phyloP scores from a whole-genome alignment of 768 basidiomycete genomes.

The Kwoniella shandongensis region DNA sequence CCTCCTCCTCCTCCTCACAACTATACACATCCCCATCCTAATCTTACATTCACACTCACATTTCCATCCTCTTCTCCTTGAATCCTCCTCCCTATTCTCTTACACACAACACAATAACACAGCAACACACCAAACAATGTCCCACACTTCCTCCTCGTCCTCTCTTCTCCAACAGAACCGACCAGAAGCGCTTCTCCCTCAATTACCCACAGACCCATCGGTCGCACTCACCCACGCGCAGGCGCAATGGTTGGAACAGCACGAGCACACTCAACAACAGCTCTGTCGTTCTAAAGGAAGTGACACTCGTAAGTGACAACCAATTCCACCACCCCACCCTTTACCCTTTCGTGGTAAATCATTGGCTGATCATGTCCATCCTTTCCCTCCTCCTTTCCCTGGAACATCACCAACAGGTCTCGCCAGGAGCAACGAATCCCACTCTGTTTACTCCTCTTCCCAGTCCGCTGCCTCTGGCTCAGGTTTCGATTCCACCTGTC shows the following conservation, averaged over 20 bases:
- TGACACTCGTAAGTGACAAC: conserved; percentile 13
- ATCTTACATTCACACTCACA: too few species aligned
- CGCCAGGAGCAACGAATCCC: not conserved
- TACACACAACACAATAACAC: too few species aligned
- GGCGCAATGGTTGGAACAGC: conserved; percentile 22
- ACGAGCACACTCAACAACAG: conserved; percentile 16
- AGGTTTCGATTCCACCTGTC: not conserved
- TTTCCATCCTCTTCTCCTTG: too few species aligned
- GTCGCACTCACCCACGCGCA: conserved; percentile 6
- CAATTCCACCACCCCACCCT: not conserved
- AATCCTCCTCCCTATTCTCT: too few species aligned
- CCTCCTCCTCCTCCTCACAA: too few species aligned
- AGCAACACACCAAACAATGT: conserved; percentile 7
- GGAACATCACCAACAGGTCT: not conserved
- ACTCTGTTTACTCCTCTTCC: not conserved
- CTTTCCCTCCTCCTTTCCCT: not conserved
- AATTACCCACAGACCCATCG: conserved; percentile 3
- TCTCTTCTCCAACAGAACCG: conserved; percentile 25
- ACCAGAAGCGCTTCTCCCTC: conserved; percentile 16
- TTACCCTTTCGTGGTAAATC: not conserved
- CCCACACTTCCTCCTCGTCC: conserved; percentile 18
- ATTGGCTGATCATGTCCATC: not conserved
- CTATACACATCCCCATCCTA: too few species aligned
- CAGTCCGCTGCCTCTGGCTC: not conserved
- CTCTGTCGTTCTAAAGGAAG: conserved; percentile 16